Percentiles rank a stretch among this genome's conserved stretches.
Evolutionary conservation across 371 early-diverging fungal species (phyloP).

Genomic region (Dichotomocladium elegans): DNA sequence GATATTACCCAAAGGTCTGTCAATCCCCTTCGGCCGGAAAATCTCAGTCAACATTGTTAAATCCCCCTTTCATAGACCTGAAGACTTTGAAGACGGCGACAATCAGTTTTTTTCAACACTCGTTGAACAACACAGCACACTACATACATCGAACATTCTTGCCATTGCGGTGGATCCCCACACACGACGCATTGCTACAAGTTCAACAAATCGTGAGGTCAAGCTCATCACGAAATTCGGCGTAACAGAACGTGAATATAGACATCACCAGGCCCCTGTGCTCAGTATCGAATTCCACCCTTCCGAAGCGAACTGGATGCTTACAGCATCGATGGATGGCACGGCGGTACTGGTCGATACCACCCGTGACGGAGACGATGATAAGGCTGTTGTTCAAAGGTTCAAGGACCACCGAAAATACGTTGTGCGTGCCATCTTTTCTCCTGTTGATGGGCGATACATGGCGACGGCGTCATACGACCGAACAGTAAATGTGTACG

Average conservation of each 20-base stretch:
- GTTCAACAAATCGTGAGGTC: constrained; percentile 65
- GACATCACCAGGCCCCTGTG: constrained; percentile 58
- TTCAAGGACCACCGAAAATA: constrained; percentile 71
- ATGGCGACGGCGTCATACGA: constrained; percentile 73
- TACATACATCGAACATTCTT: constrained; percentile 55
- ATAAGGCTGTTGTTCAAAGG: constrained; percentile 36
- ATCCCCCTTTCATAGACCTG: constrained; percentile 2
- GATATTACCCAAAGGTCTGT: too few relatives aligned
- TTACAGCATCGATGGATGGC: constrained; percentile 74
- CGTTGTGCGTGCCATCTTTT: constrained; percentile 62
- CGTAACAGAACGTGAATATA: constrained; percentile 32
- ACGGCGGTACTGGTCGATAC: constrained; percentile 58
- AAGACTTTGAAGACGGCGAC: constrained; percentile 23
- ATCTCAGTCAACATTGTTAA: too few relatives aligned
- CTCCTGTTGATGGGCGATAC: constrained; percentile 46
- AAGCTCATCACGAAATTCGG: constrained; percentile 45
- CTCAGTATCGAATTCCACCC: constrained; percentile 71
- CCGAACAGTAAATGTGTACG: constrained; percentile 60
- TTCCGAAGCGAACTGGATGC: constrained; percentile 40
- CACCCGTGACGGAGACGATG: constrained; percentile 24
- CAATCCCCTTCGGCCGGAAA: too few relatives aligned
- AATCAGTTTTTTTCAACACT: constrained; percentile 22
- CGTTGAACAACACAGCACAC: constrained; percentile 14
- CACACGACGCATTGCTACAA: constrained; percentile 45
- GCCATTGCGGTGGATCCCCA: constrained; percentile 34